Base-by-base conservation (phyloP, 2,329 filamentous ascomycete genomes). In the Coniochaeta hoffmannii region DNA sequence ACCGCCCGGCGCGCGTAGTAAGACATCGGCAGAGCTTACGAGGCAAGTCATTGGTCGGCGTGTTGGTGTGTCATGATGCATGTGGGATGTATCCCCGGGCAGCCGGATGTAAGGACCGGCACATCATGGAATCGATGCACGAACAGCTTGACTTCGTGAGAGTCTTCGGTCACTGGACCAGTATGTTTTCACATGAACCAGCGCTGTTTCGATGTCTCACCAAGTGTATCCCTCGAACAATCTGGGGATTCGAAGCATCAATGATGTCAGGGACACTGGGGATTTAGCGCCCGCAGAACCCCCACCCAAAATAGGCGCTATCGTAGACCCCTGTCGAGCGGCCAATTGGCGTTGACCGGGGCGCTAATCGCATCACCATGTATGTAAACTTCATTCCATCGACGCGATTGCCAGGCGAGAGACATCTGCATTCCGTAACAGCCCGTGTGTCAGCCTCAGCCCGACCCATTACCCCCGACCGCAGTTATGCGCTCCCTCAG, bases 401-500 rank as follows among this genome's bases (percentile, higher is more conserved):
- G 12, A n/a, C 14, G 6, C 15, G n/a, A n/a, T n/a, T n/a, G 6
- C 14, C 34, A 41, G 36, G 15, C 36, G 36, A 41, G 36, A 41
- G 36, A 41, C 36, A 41, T 4, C 36, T 19, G 41, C 41, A 46
- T 46, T 46, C 41, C 41, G 41, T 11, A 8, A 12, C 19, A 17
- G 10, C 12, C 10, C 32, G 22, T 19, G 12, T 26, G 17, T 53
- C 35, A 26, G 15, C 53, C 34, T 32, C 26, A 54, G n/a, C 24
- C 54, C 28, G 51, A 60, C 55, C 24, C 17, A 19, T 12, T 28
- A 15, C 12, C 41, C 15, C n/a, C 35, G 4, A 4, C 19, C 12
- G 19, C 38, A 26, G 19, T 8, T n/a, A 63, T 62, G 62, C 62
- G 59, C 49, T 22, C 57, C 15, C 58, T 58, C 1, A 36, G 26